A percentile compares a stretch with the other conserved stretches of the same genome.
Evolutionary conservation across 2,329 filamentous ascomycete genomes (phyloP).

Genomic region (Colletotrichum tropicale): DNA sequence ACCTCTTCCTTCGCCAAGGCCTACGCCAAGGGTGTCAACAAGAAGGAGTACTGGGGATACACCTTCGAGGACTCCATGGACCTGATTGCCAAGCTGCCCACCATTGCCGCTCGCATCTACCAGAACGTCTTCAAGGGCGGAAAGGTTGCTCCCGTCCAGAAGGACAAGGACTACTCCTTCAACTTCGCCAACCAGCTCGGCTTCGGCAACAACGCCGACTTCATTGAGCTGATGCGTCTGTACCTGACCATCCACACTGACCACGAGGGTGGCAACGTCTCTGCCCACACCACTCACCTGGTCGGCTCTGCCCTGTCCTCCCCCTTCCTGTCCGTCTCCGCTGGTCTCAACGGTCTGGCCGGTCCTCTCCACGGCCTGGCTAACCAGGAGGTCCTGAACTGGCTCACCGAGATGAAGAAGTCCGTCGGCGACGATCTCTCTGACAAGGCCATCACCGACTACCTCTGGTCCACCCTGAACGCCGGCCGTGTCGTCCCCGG

Average conservation of each 20-base stretch:
- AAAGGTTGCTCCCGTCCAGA: slow-evolving; percentile 94
- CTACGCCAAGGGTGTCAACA: slow-evolving; percentile 98
- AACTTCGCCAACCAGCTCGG: slow-evolving; percentile 99
- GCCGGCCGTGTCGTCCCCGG: slow-evolving; percentile 94
- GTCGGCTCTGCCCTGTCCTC: slow-evolving; percentile 97
- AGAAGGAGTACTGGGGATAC: slow-evolving; percentile 99
- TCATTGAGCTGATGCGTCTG: slow-evolving; percentile 96
- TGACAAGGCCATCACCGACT: slow-evolving; percentile 96
- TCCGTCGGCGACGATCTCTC: slow-evolving; percentile 90
- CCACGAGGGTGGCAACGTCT: slow-evolving; percentile 99
- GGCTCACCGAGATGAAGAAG: slow-evolving; percentile 99
- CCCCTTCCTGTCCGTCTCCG: slow-evolving; percentile 93
- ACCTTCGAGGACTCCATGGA: slow-evolving; percentile 99
- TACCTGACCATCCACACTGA: slow-evolving; percentile 99
- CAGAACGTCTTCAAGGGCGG: slow-evolving; percentile 99
- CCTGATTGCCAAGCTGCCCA: slow-evolving; percentile 98
- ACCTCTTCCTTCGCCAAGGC: slow-evolving; percentile 98
- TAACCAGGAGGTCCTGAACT: slow-evolving; percentile 99
- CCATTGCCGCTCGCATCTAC: slow-evolving; percentile 98
- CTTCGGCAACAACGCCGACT: slow-evolving; percentile 93
- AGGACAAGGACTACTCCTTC: slow-evolving; percentile 99
- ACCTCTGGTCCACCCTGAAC: slow-evolving; percentile 98
- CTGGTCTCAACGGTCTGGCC: slow-evolving; percentile 96
- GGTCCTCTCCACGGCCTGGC: slow-evolving; percentile 98
- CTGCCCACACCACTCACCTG: slow-evolving; percentile 97